A percentile compares a stretch with the other conserved stretches of the same genome.
These are phyloP conservation scores for Noccaea caerulescens DNA, from an alignment of 345 rosid genomes.

Conservation along the genomic window DNA sequence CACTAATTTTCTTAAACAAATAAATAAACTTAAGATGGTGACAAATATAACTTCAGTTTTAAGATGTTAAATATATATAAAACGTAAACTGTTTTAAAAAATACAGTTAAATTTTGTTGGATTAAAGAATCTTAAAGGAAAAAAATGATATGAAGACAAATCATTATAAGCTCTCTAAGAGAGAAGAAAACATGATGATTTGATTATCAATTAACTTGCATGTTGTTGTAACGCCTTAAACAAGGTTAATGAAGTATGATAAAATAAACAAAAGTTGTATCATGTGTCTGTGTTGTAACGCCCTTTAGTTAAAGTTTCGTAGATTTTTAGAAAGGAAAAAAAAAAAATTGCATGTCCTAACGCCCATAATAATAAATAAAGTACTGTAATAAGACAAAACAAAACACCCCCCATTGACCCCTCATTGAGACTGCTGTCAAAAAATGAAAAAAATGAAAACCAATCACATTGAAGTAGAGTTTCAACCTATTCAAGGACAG, in stretches of 20 bases:
- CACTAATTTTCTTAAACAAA: background rate
- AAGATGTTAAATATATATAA: background rate
- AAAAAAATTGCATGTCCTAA: slow-evolving; percentile 39
- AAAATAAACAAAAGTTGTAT: slow-evolving; percentile 4
- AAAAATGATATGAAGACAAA: no score
- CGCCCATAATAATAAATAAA: slow-evolving; percentile 25
- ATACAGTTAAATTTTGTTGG: no score
- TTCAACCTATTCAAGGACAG: slow-evolving; percentile 30
- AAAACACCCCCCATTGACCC: slow-evolving; percentile 31
- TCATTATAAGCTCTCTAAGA: no score
- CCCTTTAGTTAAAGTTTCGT: background rate
- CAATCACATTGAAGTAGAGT: background rate
- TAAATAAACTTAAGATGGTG: background rate
- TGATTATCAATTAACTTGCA: background rate
- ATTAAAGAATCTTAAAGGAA: no score
- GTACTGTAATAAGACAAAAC: slow-evolving; percentile 11
- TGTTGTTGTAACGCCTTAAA: slow-evolving; percentile 17
- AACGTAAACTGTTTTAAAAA: no score
- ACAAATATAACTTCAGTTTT: background rate
- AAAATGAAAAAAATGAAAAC: background rate
- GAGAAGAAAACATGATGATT: no score
- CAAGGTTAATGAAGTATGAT: slow-evolving; percentile 8
- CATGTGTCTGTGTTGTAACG: slow-evolving; percentile 9
- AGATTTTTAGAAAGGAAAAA: background rate
- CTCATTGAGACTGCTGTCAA: slow-evolving; percentile 30